Base-by-base conservation (phyloP, 768 basidiomycete species). In the Leucosporidium yakuticum region DNA sequence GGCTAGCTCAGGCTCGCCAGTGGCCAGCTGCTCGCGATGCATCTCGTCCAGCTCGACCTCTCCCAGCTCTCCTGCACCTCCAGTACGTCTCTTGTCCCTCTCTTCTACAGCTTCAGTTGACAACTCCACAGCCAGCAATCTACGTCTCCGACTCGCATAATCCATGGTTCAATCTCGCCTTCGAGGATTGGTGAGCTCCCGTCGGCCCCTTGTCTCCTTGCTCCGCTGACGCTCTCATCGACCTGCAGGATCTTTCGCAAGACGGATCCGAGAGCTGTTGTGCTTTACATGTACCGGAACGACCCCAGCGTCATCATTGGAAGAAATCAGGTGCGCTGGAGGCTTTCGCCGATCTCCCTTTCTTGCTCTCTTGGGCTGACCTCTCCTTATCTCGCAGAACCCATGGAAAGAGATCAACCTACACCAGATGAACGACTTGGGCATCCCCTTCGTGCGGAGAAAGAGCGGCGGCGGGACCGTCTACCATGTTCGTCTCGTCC, bases 401-500 rank as follows among this genome's bases (percentile, higher is more conserved):
- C 95, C 94, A 21, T 98, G 95, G 95, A 96, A 91, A 77, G 95
- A 99, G 76, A 86, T 93, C 73, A 94, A 95, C 74, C 83, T 94
- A 59, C 69, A 76, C 9, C 82, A 84, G 2, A 81, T 92, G 9
- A 78, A 80, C 17, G 78, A 53, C 78, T 81, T 69, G 2, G 82
- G 81, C 6, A 83, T 92, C 23, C 90, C 90, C 0, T 89, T 91
- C 75, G 83, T 98, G 39, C 82, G 95, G 50, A 82, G 95, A 64
- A 82, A 88, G 64, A 94, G 91, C 73, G 96, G 95, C 12, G 95
- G 95, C 21, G 95, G 95, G 19, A 90, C 95, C 0, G 95, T 99
- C 4, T 99, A 89, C 78, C 95, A 99, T 80, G 95, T 95, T 76
- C 60, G 88, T 81, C 57, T 23, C 32, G 25, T 48, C 31, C 25